These are phyloP conservation scores for Cornus florida DNA, from an alignment of 148 eudicot genomes.

Conservation along the genomic window DNA sequence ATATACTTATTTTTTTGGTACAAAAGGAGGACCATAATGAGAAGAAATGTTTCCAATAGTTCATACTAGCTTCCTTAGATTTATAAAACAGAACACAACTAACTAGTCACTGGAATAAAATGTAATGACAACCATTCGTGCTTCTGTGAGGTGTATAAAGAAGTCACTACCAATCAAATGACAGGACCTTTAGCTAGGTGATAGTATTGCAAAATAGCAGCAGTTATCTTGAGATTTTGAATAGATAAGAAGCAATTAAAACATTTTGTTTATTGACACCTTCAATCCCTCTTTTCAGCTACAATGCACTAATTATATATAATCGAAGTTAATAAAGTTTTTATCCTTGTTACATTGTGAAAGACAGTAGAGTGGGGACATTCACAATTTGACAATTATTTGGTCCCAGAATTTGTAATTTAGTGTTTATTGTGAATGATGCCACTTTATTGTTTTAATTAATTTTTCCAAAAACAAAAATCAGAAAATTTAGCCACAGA, in stretches of 20 bases:
- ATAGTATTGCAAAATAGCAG: not conserved
- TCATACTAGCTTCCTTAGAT: not conserved
- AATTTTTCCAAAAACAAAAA: not conserved
- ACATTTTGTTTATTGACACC: not conserved
- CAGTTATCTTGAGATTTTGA: not conserved
- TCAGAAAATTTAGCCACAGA: not conserved
- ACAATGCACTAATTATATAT: not conserved
- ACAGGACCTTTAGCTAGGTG: not conserved
- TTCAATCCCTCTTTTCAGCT: not conserved
- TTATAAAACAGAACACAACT: not conserved
- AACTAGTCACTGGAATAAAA: no score
- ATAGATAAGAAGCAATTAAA: not conserved
- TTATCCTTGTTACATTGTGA: not conserved
- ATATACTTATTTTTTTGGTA: not conserved
- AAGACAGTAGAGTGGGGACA: not conserved
- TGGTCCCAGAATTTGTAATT: not conserved
- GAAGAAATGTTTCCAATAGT: not conserved
- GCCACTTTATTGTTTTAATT: not conserved
- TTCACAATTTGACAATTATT: not conserved
- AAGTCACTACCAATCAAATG: not conserved
- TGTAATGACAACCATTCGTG: not conserved
- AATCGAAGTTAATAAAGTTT: not conserved
- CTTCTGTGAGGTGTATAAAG: not conserved
- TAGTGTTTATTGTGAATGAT: not conserved
- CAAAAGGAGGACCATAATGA: not conserved